Conservation (phyloP, 2,329 filamentous ascomycete genomes). For the Colletotrichum sp. region DNA sequence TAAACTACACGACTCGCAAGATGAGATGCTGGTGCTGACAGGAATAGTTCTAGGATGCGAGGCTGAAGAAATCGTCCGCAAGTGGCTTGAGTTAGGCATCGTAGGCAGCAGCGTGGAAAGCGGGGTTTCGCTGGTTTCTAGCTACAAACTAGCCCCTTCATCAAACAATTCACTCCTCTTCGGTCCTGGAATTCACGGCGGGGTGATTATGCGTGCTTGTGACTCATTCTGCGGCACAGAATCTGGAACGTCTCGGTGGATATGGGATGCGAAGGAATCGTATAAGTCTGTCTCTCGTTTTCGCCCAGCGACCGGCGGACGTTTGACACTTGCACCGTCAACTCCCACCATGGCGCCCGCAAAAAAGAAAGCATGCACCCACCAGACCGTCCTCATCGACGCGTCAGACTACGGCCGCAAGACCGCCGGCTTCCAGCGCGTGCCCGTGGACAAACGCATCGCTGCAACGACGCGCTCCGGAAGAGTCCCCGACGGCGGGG, state of each 20-base stretch:
- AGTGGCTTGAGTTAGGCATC: neutral
- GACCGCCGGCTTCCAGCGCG: conserved; percentile 30
- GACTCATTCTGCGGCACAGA: neutral
- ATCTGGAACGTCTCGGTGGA: too few relatives aligned
- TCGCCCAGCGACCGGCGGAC: neutral
- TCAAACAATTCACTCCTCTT: neutral
- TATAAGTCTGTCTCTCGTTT: neutral
- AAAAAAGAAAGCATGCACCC: neutral
- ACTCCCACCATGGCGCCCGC: neutral
- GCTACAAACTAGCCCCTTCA: neutral
- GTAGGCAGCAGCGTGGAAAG: conserved; percentile 6
- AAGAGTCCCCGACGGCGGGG: conserved; percentile 14
- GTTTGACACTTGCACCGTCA: neutral
- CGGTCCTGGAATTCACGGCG: neutral
- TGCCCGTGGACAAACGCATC: conserved; percentile 29
- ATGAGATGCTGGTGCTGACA: neutral
- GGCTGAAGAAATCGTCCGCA: neutral
- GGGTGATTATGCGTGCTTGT: neutral
- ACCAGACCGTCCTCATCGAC: neutral
- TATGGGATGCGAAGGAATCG: neutral
- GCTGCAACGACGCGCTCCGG: conserved; percentile 34
- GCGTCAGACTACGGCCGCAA: neutral
- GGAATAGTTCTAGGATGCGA: neutral
- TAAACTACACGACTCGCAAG: neutral
- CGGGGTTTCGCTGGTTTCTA: neutral